Base-by-base conservation (phyloP, 164 flowering plant genomes). In the Cinnamomum chago region DNA sequence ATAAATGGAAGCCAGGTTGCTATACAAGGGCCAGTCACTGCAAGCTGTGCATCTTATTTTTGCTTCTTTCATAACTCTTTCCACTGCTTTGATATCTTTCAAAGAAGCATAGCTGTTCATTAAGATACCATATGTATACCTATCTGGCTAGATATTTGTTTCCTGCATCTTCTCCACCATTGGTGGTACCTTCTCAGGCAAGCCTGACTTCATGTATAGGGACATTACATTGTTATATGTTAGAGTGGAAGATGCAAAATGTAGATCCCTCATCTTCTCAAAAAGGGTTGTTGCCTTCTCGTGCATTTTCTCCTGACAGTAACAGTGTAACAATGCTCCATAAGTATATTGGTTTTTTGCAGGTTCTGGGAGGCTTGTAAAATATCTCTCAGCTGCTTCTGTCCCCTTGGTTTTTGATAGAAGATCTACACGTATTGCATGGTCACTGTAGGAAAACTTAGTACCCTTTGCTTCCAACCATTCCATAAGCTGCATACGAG, bases 261-360 rank as follows among this genome's bases (percentile, higher is more conserved):
- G 78, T 80, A 81, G 51, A 22, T 80, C 81, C 24, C 74, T 83
- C 93, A 93, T 89, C 77, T 84, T 82, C 72, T 80, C 50, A 66
- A 90, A 90, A 24, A 86, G 82, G 35, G 74, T 80, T 55, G 79
- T 10, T 67, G 94, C 96, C 77, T 88, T 86, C 13, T 90, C 90
- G 2, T 62, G 25, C 85, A 80, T 83, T 3, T 80, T 75, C 62
- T 80, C 81, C 70, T 35, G 73, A 78, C 93, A 90, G 60, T 90
- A 93, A 82, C 89, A 83, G 77, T 82, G 84, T 40, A 91, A 73
- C 3, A 93, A 90, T 14, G 92, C 86, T 55, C 95, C 96, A 73
- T 86, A 88, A 47, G 91, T 86, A 0, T 18, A 62, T 10, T 11
- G 33, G 73, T 83, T 82, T 72, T 83, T 85, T 5, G 73, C 77